phyloP scores from a whole-genome alignment of 106 monocot species.

The Acanthochlamys bracteata region DNA sequence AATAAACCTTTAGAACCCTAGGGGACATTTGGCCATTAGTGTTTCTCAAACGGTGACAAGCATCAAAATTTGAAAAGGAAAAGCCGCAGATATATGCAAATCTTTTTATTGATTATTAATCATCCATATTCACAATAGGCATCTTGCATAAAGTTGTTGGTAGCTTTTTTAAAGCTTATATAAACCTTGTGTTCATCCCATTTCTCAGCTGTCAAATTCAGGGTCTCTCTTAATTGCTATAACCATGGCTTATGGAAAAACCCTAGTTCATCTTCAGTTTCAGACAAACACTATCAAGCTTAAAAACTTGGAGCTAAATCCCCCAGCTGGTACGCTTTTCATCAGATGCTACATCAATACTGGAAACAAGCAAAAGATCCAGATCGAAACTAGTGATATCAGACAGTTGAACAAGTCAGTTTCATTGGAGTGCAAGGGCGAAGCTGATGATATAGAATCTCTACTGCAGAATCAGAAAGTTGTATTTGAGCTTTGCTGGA shows the following conservation, averaged over 20 bases:
- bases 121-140: background rate
- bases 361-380: background rate
- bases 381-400: background rate
- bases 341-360: background rate
- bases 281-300: background rate
- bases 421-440: background rate
- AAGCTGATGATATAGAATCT: background rate
- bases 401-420: background rate
- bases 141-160: background rate
- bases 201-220: background rate
- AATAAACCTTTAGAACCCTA: background rate
- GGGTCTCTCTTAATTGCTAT: background rate
- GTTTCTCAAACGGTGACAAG: background rate
- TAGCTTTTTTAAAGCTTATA: background rate
- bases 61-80: background rate
- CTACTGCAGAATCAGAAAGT: background rate
- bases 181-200: too few species aligned
- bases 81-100: background rate
- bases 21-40: constrained; percentile 1
- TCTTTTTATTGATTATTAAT: background rate
- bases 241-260: too few species aligned
- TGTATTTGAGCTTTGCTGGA: background rate
- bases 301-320: background rate
- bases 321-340: background rate
- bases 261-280: background rate